Conservation (phyloP, 202 grass and related monocot species). For the Setaria italica region DNA sequence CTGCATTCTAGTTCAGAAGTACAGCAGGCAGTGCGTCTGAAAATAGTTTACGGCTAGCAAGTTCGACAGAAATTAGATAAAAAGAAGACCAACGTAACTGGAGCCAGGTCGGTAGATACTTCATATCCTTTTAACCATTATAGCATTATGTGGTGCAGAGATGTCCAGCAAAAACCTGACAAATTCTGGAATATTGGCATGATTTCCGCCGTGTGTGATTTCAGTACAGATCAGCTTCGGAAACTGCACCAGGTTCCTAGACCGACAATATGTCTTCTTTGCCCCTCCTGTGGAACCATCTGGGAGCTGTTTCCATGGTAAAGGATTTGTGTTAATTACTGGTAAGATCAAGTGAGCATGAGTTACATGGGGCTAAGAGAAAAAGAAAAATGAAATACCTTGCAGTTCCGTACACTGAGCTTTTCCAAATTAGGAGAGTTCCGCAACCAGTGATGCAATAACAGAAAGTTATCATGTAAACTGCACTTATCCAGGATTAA, state of each 20-base stretch:
- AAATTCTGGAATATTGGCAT: background rate
- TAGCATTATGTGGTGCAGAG: background rate
- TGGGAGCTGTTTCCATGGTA: background rate
- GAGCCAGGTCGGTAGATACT: background rate
- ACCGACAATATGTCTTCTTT: background rate
- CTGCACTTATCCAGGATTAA: background rate
- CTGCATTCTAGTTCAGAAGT: no score
- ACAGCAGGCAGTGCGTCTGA: background rate
- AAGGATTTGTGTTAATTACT: background rate
- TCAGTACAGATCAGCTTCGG: slow-evolving; percentile 1
- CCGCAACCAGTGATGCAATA: background rate
- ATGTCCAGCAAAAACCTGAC: background rate
- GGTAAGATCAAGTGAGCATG: background rate
- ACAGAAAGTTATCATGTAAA: background rate
- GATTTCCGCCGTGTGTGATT: background rate
- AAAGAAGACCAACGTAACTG: no score
- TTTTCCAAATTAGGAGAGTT: slow-evolving; percentile 39
- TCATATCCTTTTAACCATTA: background rate
- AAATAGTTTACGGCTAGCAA: background rate
- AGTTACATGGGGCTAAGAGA: no score
- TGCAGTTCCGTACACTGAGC: background rate
- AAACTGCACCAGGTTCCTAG: background rate
- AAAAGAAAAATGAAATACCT: background rate
- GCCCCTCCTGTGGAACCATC: background rate
- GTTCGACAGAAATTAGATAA: background rate